These are phyloP conservation scores for Neurospora sp. DNA, from an alignment of 495 filamentous ascomycete genomes.

Conservation along the genomic window DNA sequence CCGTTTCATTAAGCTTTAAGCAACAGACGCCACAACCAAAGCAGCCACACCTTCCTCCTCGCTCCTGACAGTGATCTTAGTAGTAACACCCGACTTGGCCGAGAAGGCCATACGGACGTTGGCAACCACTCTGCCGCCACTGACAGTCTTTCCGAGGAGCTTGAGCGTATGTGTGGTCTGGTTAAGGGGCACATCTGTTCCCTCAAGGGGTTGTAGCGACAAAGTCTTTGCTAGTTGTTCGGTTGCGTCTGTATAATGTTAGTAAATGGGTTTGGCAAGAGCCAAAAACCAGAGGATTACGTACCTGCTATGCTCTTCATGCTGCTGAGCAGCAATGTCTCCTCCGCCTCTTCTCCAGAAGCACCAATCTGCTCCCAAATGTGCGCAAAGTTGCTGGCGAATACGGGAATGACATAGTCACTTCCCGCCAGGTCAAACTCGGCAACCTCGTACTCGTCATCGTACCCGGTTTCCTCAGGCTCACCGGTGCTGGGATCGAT, in stretches of 20 bases:
- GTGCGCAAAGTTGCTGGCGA: constrained; percentile 89
- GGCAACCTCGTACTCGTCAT: constrained; percentile 95
- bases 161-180: constrained; percentile 89
- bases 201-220: constrained; percentile 87
- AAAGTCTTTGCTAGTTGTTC: constrained; percentile 80
- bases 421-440: constrained; percentile 86
- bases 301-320: constrained; percentile 89
- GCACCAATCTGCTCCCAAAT: constrained; percentile 94
- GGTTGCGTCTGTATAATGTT: constrained; percentile 66
- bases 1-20: constrained; percentile 38
- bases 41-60: constrained; percentile 89
- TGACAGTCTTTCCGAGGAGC: constrained; percentile 90
- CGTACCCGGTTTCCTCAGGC: constrained; percentile 85
- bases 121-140: constrained; percentile 79
- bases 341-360: constrained; percentile 77
- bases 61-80: constrained; percentile 80
- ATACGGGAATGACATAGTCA: constrained; percentile 88
- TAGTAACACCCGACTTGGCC: constrained; percentile 83
- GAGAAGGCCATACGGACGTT: constrained; percentile 90
- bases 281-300: constrained; percentile 17
- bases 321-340: constrained; percentile 82
- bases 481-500: constrained; percentile 92
- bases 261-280: constrained; percentile 14
- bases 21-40: constrained; percentile 73
- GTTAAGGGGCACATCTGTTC: constrained; percentile 78